Evolutionary conservation across 2,329 filamentous ascomycete species (phyloP).

Genomic region (Pestalotiopsis sp.): DNA sequence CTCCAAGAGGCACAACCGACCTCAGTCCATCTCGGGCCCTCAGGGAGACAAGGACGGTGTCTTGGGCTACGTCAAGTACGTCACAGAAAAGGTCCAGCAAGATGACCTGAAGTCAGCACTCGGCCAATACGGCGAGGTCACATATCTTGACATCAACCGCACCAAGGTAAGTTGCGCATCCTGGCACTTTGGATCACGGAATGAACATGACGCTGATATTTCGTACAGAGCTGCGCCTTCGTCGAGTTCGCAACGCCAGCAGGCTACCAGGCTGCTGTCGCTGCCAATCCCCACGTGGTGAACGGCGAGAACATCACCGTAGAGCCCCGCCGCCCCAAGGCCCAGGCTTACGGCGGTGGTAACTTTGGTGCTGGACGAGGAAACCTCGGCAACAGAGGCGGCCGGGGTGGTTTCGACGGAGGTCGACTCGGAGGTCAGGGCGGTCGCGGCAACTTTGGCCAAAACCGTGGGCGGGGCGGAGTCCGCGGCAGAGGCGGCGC

Average conservation of each 20-base stretch:
- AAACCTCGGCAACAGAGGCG: conserved; percentile 57
- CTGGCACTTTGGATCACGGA: neutral
- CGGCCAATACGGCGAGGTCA: conserved; percentile 70
- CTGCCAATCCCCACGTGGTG: conserved; percentile 83
- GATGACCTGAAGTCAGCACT: conserved; percentile 73
- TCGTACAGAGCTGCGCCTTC: conserved; percentile 85
- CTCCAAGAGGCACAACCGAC: conserved; percentile 81
- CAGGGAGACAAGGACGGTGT: conserved; percentile 73
- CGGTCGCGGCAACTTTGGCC: conserved; percentile 71
- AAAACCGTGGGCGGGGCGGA: conserved; percentile 68
- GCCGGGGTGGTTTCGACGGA: conserved; percentile 67
- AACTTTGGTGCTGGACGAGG: conserved; percentile 67
- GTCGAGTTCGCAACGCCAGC: conserved; percentile 85
- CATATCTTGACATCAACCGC: conserved; percentile 78
- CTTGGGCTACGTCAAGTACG: conserved; percentile 93
- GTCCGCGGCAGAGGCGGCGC: conserved; percentile 65
- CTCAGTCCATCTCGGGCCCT: conserved; percentile 63
- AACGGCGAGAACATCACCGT: conserved; percentile 82
- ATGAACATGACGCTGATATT: conserved; percentile 24
- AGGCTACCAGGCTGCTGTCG: conserved; percentile 80
- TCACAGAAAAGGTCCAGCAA: conserved; percentile 83
- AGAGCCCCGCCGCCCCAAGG: conserved; percentile 84
- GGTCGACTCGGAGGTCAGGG: conserved; percentile 63
- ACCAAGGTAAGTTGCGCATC: conserved; percentile 67
- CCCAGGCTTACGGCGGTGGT: conserved; percentile 69